phyloP scores from a whole-genome alignment of 139 green algal species.

The Gonium pectorale region DNA sequence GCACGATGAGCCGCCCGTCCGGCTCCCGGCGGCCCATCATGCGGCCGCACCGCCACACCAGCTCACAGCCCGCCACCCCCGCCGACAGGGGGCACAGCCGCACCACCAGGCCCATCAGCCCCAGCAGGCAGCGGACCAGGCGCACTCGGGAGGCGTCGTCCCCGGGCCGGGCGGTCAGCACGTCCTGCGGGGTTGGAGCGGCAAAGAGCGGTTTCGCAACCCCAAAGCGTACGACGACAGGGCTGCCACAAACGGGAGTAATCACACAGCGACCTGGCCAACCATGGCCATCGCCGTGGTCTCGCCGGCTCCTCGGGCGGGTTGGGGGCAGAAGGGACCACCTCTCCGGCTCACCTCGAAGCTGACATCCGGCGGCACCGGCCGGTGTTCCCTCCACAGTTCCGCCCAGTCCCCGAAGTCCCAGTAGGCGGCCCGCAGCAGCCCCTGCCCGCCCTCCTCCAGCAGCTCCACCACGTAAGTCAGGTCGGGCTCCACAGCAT shows the following conservation, averaged over 20 bases:
- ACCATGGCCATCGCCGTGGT: too few relatives aligned
- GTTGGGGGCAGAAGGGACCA: too few relatives aligned
- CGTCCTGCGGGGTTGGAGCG: not conserved
- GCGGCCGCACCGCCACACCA: conserved; percentile 16
- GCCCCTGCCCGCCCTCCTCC: conserved; percentile 71
- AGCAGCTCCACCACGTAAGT: conserved; percentile 82
- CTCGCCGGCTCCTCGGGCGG: too few relatives aligned
- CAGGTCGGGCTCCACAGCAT: conserved; percentile 11
- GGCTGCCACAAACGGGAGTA: too few relatives aligned
- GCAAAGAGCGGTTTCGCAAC: not conserved
- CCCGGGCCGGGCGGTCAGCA: conserved; percentile 5
- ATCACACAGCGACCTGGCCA: too few relatives aligned
- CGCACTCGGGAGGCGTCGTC: conserved; percentile 44
- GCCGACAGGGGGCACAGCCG: conserved; percentile 21
- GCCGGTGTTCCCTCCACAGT: conserved; percentile 71
- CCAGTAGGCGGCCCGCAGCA: conserved; percentile 57
- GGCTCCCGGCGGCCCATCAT: conserved; percentile 6
- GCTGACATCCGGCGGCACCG: conserved; percentile 46
- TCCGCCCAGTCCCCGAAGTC: conserved; percentile 89
- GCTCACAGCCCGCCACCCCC: conserved; percentile 20
- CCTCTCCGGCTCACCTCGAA: conserved; percentile 57
- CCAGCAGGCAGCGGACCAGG: conserved; percentile 34
- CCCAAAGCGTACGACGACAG: too few relatives aligned
- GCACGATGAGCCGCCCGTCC: not conserved
- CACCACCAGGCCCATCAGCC: conserved; percentile 20